Evolutionary conservation across 257 asterid genomes (phyloP), one percentile per base, ranked within the genome.

Genomic region (Knoxia roxburghii): DNA sequence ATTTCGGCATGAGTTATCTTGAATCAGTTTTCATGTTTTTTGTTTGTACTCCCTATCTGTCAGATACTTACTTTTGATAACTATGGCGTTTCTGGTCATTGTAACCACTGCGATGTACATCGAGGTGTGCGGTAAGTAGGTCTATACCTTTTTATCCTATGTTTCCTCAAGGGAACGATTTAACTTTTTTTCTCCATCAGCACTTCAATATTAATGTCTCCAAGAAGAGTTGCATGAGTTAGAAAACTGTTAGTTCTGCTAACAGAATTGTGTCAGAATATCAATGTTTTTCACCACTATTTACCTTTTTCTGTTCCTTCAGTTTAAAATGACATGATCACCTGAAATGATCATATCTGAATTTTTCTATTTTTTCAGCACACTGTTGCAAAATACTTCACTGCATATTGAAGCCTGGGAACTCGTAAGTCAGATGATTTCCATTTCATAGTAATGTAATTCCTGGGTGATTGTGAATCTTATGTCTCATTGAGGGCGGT

Each of bases 41-140:
- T 49, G 20, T 32, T 11, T 7, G 6, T 23, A 53, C 27, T 65
- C 67, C 64, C 73, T 39, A 54, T 71, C 67, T 67, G 4, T 50
- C 84, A 93, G 99, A 80, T 94, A 48, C 75, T 93, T 74, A 85
- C 92, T 30, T 93, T 93, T 76, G 99, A 93, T 74, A 73, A 72
- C 68, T 83, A 82, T 73, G 96, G 99, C 51, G 85, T 90, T 72
- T 93, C 97, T 54, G 97, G 97, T 65, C 99, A 93, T 78, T 90
- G 97, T 76, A 87, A 87, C 71, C 95, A 87, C 72, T 45, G 81
- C 32, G 89, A 87, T 60, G 84, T 87, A 60, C 73, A 77, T 73
- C 86, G 55, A 71, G 99, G 95, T 52, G 97, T 93, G 52, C 75
- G 88, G 97, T 85, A 69, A 76, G 87, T 73, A 29, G 68, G 64